Evolutionary conservation across 257 asterid genomes (phyloP).

Genomic region (Jacaranda copaia): DNA sequence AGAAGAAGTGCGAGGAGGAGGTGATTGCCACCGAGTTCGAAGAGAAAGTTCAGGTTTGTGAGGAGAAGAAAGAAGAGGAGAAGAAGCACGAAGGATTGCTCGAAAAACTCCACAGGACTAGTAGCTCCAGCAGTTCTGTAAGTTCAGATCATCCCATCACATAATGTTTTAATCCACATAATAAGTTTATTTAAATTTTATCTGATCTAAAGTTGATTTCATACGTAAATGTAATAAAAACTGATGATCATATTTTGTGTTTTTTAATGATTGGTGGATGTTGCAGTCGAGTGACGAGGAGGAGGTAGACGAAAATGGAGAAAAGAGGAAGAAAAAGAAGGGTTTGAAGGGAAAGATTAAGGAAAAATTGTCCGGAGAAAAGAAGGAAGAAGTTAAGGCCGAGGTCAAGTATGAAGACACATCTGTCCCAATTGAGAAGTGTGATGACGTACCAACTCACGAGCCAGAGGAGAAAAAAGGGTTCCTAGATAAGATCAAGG

Average conservation of each 20-base stretch:
- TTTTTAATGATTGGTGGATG: background rate
- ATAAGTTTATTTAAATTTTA: background rate
- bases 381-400: slow-evolving; percentile 49
- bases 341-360: slow-evolving; percentile 67
- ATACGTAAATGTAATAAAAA: too few relatives aligned
- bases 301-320: slow-evolving; percentile 60
- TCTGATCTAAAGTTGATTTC: too few relatives aligned
- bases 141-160: slow-evolving; percentile 34
- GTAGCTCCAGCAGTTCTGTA: slow-evolving; percentile 85
- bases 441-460: slow-evolving; percentile 43
- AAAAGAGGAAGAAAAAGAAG: slow-evolving; percentile 84
- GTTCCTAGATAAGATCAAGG: slow-evolving; percentile 79
- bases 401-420: slow-evolving; percentile 54
- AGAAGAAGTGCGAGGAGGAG: slow-evolving; percentile 55
- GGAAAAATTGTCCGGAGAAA: slow-evolving; percentile 54
- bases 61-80: slow-evolving; percentile 44
- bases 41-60: slow-evolving; percentile 64
- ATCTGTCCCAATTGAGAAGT: slow-evolving; percentile 58
- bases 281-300: slow-evolving; percentile 88
- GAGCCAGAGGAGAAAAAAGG: slow-evolving; percentile 78
- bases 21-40: slow-evolving; percentile 55
- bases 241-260: too few relatives aligned
- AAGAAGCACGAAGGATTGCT: slow-evolving; percentile 56
- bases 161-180: background rate
- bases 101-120: slow-evolving; percentile 59